Evolutionary conservation across 148 eudicot species (phyloP).

Genomic region (Gaultheria prostrata): DNA sequence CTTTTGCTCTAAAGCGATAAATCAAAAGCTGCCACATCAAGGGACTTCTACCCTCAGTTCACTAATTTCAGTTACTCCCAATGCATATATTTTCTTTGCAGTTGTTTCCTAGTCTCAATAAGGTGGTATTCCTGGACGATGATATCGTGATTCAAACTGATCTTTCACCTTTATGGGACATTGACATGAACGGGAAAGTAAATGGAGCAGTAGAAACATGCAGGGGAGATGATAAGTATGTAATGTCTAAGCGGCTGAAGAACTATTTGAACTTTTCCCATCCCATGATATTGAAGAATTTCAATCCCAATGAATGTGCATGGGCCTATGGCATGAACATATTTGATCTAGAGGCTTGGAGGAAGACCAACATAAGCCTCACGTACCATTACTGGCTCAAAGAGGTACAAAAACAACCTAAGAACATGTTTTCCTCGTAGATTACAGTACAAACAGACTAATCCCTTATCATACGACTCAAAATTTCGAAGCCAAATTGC

Average conservation of each 20-base stretch:
- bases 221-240: slow-evolving; percentile 77
- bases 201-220: slow-evolving; percentile 94
- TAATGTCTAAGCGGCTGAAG: slow-evolving; percentile 79
- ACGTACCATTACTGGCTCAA: slow-evolving; percentile 81
- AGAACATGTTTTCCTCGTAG: not conserved
- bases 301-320: slow-evolving; percentile 80
- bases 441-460: not conserved
- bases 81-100: slow-evolving; percentile 28
- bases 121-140: slow-evolving; percentile 84
- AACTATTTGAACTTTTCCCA: slow-evolving; percentile 86
- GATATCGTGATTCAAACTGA: slow-evolving; percentile 88
- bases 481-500: not conserved
- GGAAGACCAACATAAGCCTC: slow-evolving; percentile 69
- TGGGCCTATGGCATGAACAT: slow-evolving; percentile 98
- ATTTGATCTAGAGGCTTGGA: slow-evolving; percentile 82
- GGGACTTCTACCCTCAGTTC: not conserved
- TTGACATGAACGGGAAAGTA: slow-evolving; percentile 81
- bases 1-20: not conserved
- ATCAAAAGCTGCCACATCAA: not conserved
- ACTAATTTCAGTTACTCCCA: not conserved
- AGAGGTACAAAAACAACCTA: slow-evolving; percentile 40
- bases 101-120: slow-evolving; percentile 80
- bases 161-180: slow-evolving; percentile 78
- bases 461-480: not conserved
- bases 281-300: slow-evolving; percentile 60